phyloP scores from a whole-genome alignment of 768 basidiomycete species.

The Boletus rex-veris region DNA sequence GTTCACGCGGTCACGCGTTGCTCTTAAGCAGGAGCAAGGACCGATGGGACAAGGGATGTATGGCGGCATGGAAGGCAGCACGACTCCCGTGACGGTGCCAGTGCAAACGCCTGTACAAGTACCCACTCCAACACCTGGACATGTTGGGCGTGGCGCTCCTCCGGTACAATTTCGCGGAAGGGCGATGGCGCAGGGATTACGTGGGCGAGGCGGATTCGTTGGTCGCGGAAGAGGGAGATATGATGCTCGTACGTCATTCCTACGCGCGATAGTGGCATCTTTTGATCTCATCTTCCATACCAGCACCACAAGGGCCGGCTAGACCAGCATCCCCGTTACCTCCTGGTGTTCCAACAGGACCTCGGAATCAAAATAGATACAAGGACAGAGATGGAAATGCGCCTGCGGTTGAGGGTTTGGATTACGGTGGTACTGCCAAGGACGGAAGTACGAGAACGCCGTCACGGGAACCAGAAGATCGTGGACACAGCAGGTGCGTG shows the following conservation, averaged over 20 bases:
- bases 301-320: slow-evolving; percentile 51
- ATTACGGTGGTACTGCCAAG: slow-evolving; percentile 67
- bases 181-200: slow-evolving; percentile 40
- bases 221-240: slow-evolving; percentile 37
- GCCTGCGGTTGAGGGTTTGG: slow-evolving; percentile 83
- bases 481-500: slow-evolving; percentile 54
- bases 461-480: slow-evolving; percentile 66
- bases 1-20: slow-evolving; percentile 25
- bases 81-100: slow-evolving; percentile 45
- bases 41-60: slow-evolving; percentile 69
- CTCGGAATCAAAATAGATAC: slow-evolving; percentile 85
- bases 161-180: slow-evolving; percentile 45
- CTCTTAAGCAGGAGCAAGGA: slow-evolving; percentile 49
- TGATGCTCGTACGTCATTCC: slow-evolving; percentile 38
- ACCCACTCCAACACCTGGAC: slow-evolving; percentile 30
- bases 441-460: slow-evolving; percentile 47
- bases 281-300: neutral
- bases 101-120: slow-evolving; percentile 34
- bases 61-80: slow-evolving; percentile 54
- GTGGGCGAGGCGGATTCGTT: slow-evolving; percentile 42
- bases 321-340: slow-evolving; percentile 83
- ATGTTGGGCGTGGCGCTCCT: slow-evolving; percentile 29
- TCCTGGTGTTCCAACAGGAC: slow-evolving; percentile 83
- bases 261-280: neutral
- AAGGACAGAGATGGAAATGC: slow-evolving; percentile 86